Base-by-base conservation (phyloP, 257 asterid genomes). In the Mitragyna speciosa region DNA sequence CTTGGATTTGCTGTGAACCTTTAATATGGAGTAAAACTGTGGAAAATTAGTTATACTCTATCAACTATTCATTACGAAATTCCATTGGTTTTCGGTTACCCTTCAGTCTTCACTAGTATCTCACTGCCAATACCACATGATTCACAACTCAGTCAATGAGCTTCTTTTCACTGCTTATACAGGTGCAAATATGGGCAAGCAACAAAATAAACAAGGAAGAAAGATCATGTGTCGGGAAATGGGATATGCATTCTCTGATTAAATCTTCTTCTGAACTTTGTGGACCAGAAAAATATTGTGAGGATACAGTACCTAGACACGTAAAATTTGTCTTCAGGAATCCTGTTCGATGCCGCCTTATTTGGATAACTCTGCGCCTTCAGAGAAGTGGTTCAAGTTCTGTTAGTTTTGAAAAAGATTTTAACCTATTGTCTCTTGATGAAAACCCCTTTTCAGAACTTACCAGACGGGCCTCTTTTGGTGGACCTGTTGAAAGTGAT, bases 141-240 rank as follows among this genome's bases (percentile, higher is more conserved):
- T 33, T 74, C 52, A 74, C 30, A 59, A 73, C 4, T 72, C 52
- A 48, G 2, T 28, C 16, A 36, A 80, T 31, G 16, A 72, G 76
- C 56, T 33, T 59, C 74, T 47, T 69, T 75, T 39, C 5, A 45
- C 59, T 75, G 73, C 85, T 51, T 83, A 31, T 76, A 72, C 82
- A 95, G 99, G 94, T 95, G n/a, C 99, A 95, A 87, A 91, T 95
- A 77, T 95, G 98, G 99, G 96, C 90, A 31, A 87, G 99, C 89
- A 86, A 90, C 86, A 95, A 87, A 84, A 85, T 95, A 68, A 89
- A 92, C 79, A 90, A 81, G 89, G 98, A 92, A 81, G 97, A 91
- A 84, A 88, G 97, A 76, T 83, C 89, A n/a, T 92, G 99, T 81
- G 87, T 94, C 16, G 98, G 99, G 54, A 95, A 95, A 86, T 95